These are phyloP conservation scores for Diplodia intermedia DNA, from an alignment of 2,329 filamentous ascomycete genomes.

Conservation along the genomic window DNA sequence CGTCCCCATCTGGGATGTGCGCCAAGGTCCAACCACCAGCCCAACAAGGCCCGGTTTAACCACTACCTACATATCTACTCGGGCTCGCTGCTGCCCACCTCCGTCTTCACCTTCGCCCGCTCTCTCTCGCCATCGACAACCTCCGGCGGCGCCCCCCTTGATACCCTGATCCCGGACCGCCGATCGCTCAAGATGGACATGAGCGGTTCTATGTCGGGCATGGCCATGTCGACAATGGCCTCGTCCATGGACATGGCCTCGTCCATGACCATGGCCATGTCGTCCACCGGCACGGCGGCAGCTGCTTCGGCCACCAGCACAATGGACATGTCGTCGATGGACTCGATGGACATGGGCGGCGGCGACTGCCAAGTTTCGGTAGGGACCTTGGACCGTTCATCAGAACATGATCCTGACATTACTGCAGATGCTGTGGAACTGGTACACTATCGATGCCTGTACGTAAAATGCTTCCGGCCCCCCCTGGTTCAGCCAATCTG, in stretches of 20 bases:
- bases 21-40: slow-evolving; percentile 17
- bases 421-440: slow-evolving; percentile 78
- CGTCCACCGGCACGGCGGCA: slow-evolving; percentile 10
- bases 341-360: slow-evolving; percentile 35
- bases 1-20: slow-evolving; percentile 20
- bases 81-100: not conserved
- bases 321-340: slow-evolving; percentile 31
- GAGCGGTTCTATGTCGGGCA: slow-evolving; percentile 30
- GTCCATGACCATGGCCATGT: slow-evolving; percentile 31
- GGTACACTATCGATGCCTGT: slow-evolving; percentile 73
- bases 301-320: slow-evolving; percentile 5
- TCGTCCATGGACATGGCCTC: slow-evolving; percentile 29
- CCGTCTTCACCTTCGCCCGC: not conserved
- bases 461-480: not conserved
- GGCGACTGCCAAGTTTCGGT: slow-evolving; percentile 51
- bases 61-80: not conserved
- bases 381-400: slow-evolving; percentile 20
- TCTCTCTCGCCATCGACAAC: not conserved
- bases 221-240: slow-evolving; percentile 27
- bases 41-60: not conserved
- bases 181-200: slow-evolving; percentile 21
- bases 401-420: not conserved
- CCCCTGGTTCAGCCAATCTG: not conserved
- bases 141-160: slow-evolving; percentile 7
- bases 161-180: slow-evolving; percentile 11